Evolutionary conservation across 768 basidiomycete species (phyloP), one percentile per base, ranked within the genome.

Genomic region (Tulasnella sp.): DNA sequence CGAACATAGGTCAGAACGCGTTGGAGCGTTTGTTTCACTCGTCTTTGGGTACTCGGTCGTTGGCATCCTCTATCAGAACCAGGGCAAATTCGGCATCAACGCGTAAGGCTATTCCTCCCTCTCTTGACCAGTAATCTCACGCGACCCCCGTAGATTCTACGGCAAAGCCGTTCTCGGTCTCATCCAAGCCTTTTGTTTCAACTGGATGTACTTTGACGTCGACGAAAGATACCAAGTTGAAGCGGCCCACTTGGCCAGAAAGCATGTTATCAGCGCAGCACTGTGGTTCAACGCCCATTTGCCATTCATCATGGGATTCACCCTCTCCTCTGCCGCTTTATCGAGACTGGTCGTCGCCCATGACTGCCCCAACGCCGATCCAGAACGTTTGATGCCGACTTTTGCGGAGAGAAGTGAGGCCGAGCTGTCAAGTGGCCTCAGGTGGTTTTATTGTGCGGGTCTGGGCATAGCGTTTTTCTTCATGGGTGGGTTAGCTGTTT

Each of bases 131-230:
- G n/a, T n/a, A n/a, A n/a, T 40, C 69, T 71, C 69, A 36, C 11
- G 7, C 31, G 11, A 25, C 69, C 34, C 64, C 34, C 64, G 12
- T 25, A 74, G 73, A 12, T 74, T 74, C 52, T 74, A 52, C 58
- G 73, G 73, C 12, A 74, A 74, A 40, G 73, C 73, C 54, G 73
- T 58, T 22, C 73, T 74, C 12, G 73, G 54, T 19, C 73, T 74
- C 42, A 25, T 74, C 34, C 73, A 74, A 17, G 73, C 73, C 45
- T 74, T 74, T 39, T 74, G 73, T 52, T 74, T 74, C 54, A 74
- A 74, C 52, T 74, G 73, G 73, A 64, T 74, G 0, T 74, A 74
- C 52, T 74, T 74, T 58, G 73, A 74, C 73, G 58, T 74, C 49
- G 73, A 74, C 54, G 49, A 42, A 25, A 58, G 25, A n/a, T 54